Evolutionary conservation across 768 basidiomycete genomes (phyloP), one percentile per base, ranked within the genome.

Genomic region (Tulasnella sp.): DNA sequence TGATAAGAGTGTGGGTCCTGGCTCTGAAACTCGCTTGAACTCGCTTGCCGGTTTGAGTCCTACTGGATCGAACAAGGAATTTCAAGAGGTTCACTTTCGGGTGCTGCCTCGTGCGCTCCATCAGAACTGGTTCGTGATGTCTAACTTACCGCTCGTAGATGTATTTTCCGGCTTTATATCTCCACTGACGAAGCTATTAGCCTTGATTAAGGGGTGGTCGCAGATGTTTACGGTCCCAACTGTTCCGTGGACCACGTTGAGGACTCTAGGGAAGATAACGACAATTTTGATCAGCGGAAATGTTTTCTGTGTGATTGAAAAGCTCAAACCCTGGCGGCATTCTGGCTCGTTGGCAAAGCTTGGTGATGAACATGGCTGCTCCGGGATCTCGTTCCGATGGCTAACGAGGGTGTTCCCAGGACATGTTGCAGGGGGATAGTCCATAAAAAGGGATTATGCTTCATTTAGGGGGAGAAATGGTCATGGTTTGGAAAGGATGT

Each of bases 311-410:
- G 46, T 8, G 46, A 46, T 46, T 46, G 18, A n/a, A n/a, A 31
- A 14, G 40, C 11, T 44, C 22, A 14, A 46, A 80, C 72, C 79
- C 81, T 44, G 81, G 81, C 44, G 78, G 80, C 76, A 60, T 69
- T 82, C 83, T 95, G 79, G 97, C 96, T 78, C 91, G 91, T 86
- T 95, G 91, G 84, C 95, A 96, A 4, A 98, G 89, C 86, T 99
- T 97, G 44, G 96, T 96, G 81, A 99, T 96, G 79, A 99, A 97
- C 93, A 97, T 96, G 8, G 96, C 93, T 20, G 98, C 97, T 74
- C 97, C 97, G 20, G 97, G 97, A 85, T 98, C 97, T 37, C 97
- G 92, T 85, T 99, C 97, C 1, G 95, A 96, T 28, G 97, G 97
- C 84, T 99, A 81, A 99, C 90, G 60, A 99, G 89, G 0, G 97